Evolutionary conservation across 2,329 filamentous ascomycete genomes (phyloP).

Genomic region (Alternaria sp.): DNA sequence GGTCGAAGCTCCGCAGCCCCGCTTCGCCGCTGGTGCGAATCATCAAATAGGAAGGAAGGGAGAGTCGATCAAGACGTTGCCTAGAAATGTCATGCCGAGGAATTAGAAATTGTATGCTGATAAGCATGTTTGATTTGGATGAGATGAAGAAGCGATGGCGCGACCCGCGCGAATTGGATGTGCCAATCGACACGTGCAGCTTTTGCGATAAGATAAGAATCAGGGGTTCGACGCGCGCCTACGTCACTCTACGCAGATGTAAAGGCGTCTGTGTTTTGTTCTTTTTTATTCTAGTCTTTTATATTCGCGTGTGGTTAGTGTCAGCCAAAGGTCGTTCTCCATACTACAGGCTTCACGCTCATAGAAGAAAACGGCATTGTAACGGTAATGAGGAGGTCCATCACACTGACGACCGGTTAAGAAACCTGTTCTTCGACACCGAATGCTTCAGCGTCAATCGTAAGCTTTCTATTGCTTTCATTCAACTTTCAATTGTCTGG

Average conservation of each 20-base stretch:
- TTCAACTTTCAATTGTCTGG: too few relatives aligned
- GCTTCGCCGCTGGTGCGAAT: slow-evolving; percentile 31
- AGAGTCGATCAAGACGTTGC: not conserved
- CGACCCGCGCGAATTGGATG: not conserved
- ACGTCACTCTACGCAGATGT: not conserved
- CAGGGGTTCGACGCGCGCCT: not conserved
- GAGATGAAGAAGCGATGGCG: not conserved
- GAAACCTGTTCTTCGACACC: too few relatives aligned
- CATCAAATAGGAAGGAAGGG: slow-evolving; percentile 22
- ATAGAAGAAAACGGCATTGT: too few relatives aligned
- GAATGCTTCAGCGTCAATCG: too few relatives aligned
- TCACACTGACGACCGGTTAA: too few relatives aligned
- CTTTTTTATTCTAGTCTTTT: not conserved
- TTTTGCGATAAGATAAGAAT: slow-evolving; percentile 11
- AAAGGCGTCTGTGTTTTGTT: not conserved
- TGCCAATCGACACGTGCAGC: not conserved
- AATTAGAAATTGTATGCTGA: not conserved
- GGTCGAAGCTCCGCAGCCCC: slow-evolving; percentile 31
- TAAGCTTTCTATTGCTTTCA: too few relatives aligned
- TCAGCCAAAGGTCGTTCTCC: not conserved
- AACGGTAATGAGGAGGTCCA: too few relatives aligned
- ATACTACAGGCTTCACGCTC: too few relatives aligned
- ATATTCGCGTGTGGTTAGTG: not conserved
- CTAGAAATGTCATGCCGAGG: not conserved
- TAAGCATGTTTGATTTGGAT: not conserved